These are phyloP conservation scores for Colletotrichum trifolii DNA, from an alignment of 2,329 filamentous ascomycete genomes.

Conservation along the genomic window DNA sequence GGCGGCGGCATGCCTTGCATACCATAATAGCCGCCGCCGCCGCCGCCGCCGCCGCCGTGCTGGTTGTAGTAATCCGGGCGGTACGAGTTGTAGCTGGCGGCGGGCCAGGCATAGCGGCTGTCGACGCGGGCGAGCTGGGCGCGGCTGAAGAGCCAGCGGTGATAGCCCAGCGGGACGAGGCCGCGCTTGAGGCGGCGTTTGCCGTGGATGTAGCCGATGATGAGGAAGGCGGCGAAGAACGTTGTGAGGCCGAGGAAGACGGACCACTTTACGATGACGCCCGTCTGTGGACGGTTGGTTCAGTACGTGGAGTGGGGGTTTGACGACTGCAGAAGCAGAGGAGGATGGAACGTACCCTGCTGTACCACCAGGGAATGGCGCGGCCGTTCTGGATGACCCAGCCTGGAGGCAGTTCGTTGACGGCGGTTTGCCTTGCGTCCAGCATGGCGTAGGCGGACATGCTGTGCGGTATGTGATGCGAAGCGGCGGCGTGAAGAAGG, in stretches of 20 bases:
- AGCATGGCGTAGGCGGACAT: constrained; percentile 27
- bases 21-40: constrained; percentile 47
- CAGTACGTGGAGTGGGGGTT: constrained; percentile 23
- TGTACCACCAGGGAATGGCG: constrained; percentile 43
- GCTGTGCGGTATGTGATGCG: constrained; percentile 2
- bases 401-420: constrained; percentile 39
- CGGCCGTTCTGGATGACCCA: constrained; percentile 42
- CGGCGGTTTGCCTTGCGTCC: constrained; percentile 27
- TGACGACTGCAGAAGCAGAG: neutral
- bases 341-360: constrained; percentile 32
- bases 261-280: constrained; percentile 76
- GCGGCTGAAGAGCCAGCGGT: constrained; percentile 69
- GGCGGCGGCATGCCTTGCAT: constrained; percentile 67
- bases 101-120: constrained; percentile 56
- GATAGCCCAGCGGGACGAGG: constrained; percentile 73
- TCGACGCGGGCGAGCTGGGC: constrained; percentile 58
- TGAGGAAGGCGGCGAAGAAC: constrained; percentile 69
- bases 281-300: constrained; percentile 56
- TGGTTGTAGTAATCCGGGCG: constrained; percentile 48
- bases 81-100: constrained; percentile 54
- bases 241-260: constrained; percentile 72
- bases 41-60: constrained; percentile 15
- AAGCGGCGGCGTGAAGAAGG: neutral
- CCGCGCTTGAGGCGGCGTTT: constrained; percentile 74
- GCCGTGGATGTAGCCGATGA: constrained; percentile 78